Evolutionary conservation across 495 filamentous ascomycete species (phyloP).

Genomic region (Cercophora newfieldiana): DNA sequence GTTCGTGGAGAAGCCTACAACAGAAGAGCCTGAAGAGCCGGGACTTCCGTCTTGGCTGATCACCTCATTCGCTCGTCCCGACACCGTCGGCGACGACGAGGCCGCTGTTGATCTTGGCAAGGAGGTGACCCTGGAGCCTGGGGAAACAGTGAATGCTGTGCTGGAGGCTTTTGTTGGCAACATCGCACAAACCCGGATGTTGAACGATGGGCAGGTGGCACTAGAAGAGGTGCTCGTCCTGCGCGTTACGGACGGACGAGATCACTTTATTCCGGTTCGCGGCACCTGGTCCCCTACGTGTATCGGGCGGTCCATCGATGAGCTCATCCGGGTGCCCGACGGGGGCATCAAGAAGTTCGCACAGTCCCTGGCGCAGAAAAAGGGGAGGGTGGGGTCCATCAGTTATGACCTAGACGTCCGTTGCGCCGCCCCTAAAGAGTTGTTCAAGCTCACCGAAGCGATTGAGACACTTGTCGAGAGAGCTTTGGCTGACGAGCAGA

Average conservation of each 20-base stretch:
- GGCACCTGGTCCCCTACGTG: constrained; percentile 78
- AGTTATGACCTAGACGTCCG: constrained; percentile 47
- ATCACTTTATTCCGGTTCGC: constrained; percentile 84
- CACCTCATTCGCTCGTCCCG: constrained; percentile 57
- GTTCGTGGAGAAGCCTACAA: constrained; percentile 69
- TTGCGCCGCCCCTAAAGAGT: constrained; percentile 66
- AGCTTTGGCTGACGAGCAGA: constrained; percentile 77
- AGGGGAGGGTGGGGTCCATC: constrained; percentile 35
- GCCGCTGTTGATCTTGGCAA: constrained; percentile 42
- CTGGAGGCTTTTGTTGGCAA: constrained; percentile 64
- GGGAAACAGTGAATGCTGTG: constrained; percentile 72
- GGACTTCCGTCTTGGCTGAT: constrained; percentile 64
- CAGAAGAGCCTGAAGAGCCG: constrained; percentile 41
- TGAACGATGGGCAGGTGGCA: constrained; percentile 66
- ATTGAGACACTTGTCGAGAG: constrained; percentile 75
- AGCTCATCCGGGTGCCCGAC: constrained; percentile 81
- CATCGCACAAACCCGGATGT: constrained; percentile 59
- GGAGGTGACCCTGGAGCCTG: constrained; percentile 70
- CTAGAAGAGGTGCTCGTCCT: constrained; percentile 89
- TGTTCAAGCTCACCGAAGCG: constrained; percentile 83
- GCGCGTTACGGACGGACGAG: constrained; percentile 79
- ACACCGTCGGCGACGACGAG: constrained; percentile 37
- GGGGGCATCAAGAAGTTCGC: constrained; percentile 60
- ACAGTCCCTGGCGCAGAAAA: constrained; percentile 27
- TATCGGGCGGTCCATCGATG: constrained; percentile 79